phyloP scores from a whole-genome alignment of 257 asterid species.

The Solanum neorickii region DNA sequence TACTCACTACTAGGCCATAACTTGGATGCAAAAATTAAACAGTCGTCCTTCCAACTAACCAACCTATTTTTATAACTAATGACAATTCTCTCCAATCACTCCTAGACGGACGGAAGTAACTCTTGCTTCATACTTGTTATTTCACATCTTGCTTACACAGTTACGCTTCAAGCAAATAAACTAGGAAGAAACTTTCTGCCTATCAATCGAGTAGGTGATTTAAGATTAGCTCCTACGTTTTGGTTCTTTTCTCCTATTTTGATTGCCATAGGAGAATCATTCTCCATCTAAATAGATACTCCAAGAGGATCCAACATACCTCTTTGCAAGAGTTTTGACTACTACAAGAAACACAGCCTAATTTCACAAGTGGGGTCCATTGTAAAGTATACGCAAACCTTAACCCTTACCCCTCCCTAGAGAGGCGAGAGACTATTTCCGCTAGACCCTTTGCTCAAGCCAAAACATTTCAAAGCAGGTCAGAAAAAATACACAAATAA shows the following conservation, averaged over 20 bases:
- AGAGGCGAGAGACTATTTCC: not conserved
- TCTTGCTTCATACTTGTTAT: not conserved
- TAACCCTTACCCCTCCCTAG: no score
- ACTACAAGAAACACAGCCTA: not conserved
- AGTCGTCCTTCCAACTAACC: not conserved
- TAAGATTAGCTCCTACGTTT: not conserved
- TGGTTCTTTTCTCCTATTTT: not conserved
- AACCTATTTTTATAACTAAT: not conserved
- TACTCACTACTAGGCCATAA: not conserved
- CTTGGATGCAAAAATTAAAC: not conserved
- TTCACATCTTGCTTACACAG: not conserved
- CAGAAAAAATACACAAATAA: no score
- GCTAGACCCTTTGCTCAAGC: not conserved
- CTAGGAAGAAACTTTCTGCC: not conserved
- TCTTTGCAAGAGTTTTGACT: not conserved
- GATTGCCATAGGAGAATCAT: not conserved
- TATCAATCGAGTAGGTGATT: not conserved
- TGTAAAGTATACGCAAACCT: not conserved
- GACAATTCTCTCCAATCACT: not conserved
- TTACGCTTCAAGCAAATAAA: not conserved
- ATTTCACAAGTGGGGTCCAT: not conserved
- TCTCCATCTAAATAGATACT: not conserved
- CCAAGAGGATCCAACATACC: not conserved
- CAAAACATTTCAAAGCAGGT: not conserved
- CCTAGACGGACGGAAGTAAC: not conserved